A percentile compares a stretch with the other conserved stretches of the same genome.
These are phyloP conservation scores for Mollisiaceae sp. DNA, from an alignment of 2,329 filamentous ascomycete species.

Conservation along the genomic window DNA sequence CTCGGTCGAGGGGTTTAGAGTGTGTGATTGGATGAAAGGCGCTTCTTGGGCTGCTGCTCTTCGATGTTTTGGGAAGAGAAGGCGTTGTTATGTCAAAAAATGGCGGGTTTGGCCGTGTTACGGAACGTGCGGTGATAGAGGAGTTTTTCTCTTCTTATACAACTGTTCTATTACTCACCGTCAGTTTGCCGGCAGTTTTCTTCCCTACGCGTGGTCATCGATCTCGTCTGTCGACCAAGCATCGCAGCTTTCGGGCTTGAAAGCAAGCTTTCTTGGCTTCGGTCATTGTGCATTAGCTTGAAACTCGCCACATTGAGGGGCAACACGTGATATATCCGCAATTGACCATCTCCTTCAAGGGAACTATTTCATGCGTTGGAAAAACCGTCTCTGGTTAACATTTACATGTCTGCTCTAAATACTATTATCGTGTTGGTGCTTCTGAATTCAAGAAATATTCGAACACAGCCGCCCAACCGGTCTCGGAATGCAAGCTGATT, in stretches of 20 bases:
- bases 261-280: background rate
- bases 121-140: background rate
- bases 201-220: background rate
- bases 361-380: background rate
- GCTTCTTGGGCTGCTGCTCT: background rate
- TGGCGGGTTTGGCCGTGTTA: background rate
- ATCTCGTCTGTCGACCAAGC: conserved; percentile 6
- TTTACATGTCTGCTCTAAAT: background rate
- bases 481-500: background rate
- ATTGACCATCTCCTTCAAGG: background rate
- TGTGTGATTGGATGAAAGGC: too few relatives aligned
- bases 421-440: background rate
- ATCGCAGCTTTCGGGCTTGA: background rate
- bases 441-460: background rate
- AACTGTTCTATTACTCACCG: background rate
- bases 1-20: background rate
- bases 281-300: conserved; percentile 5
- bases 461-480: background rate
- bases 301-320: background rate
- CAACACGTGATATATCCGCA: background rate
- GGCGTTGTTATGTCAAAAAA: background rate
- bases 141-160: background rate
- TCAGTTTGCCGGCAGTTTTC: background rate
- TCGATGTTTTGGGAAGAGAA: background rate
- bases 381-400: background rate